Percentiles rank a stretch among this genome's conserved stretches.
phyloP scores from a whole-genome alignment of 1,284 basidiomycete species.

The Pascua guehoae region DNA sequence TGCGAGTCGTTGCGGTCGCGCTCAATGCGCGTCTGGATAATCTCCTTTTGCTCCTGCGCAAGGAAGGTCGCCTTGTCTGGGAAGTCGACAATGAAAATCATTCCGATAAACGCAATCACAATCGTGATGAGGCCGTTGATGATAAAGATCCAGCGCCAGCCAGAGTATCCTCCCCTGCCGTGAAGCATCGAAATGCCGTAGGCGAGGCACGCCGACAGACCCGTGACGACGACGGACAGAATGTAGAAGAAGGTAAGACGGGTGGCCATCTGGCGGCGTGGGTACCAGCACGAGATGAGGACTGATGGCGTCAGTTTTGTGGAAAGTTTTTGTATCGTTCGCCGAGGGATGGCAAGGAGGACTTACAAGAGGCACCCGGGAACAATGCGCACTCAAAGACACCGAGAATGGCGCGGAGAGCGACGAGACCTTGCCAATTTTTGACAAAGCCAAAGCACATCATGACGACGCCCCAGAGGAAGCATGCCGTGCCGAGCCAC shows the following conservation, averaged over 20 bases:
- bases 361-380: slow-evolving; percentile 47
- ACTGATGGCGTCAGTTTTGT: slow-evolving; percentile 38
- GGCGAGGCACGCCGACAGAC: slow-evolving; percentile 10
- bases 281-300: slow-evolving; percentile 51
- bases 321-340: slow-evolving; percentile 44
- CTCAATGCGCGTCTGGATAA: slow-evolving; percentile 13
- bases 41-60: slow-evolving; percentile 1
- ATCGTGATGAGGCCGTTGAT: slow-evolving; percentile 6
- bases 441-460: slow-evolving; percentile 43
- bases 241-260: slow-evolving; percentile 12
- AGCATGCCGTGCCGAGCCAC: slow-evolving; percentile 12
- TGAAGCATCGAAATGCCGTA: slow-evolving; percentile 10
- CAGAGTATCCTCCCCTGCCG: slow-evolving; percentile 2
- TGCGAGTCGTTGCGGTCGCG: slow-evolving; percentile 40
- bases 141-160: slow-evolving; percentile 21
- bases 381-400: slow-evolving; percentile 44
- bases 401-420: slow-evolving; percentile 48
- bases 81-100: slow-evolving; percentile 15
- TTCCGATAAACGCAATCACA: slow-evolving; percentile 1
- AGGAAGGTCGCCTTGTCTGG: slow-evolving; percentile 18
- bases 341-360: slow-evolving; percentile 38
- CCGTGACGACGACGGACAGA: slow-evolving; percentile 11
- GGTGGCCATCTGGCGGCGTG: slow-evolving; percentile 48
- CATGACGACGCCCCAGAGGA: slow-evolving; percentile 48
- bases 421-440: slow-evolving; percentile 43